Evolutionary conservation across 2,329 filamentous ascomycete genomes (phyloP), one percentile per base, ranked within the genome.

Genomic region (Grosmannia clavigera): DNA sequence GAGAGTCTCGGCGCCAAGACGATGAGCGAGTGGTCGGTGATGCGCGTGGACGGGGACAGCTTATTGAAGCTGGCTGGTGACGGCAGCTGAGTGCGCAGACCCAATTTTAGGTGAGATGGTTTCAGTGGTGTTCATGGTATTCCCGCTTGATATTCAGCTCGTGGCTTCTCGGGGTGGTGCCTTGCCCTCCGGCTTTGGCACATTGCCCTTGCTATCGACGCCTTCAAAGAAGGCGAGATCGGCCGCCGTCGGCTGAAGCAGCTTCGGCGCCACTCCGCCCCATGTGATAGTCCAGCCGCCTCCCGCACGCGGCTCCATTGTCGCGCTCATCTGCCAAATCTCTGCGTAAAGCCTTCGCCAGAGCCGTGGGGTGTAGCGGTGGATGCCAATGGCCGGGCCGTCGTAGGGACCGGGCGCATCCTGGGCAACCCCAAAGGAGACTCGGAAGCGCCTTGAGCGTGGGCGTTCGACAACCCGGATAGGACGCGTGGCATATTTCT

Each of bases 1-100:
- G 78, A 85, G 72, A 79, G 76, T 61, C 80, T 85, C 58, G 88
- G 89, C 1, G 88, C 88, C 1, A 77, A 73, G 65, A 74, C 76
- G 65, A 83, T 86, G 85, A 75, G 77, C 62, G 85, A 87, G 61
- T 92, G 88, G 88, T 80, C 89, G 19, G 82, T 82, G 2, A 84
- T 92, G 82, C 80, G 88, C 40, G 84, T 91, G 1, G 87, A 91
- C 61, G 81, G 84, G 3, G 81, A 87, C 19, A 81, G 73, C 0
- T 68, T 92, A 71, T 73, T 70, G 33, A 84, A 80, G 73, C 70
- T 92, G 67, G 85, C 82, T 1, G 58, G 33, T 2, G 16, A 55
- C 27, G 40, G 19, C 53, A n/a, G 25, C 19, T 14, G 25, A 35
- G 22, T 11, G 55, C 43, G 7, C 43, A 46, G 43, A 46, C 16